Percentiles rank a stretch among this genome's conserved stretches.
Conservation (phyloP, 2,329 filamentous ascomycete species). For the Sarocladium oryzae region DNA sequence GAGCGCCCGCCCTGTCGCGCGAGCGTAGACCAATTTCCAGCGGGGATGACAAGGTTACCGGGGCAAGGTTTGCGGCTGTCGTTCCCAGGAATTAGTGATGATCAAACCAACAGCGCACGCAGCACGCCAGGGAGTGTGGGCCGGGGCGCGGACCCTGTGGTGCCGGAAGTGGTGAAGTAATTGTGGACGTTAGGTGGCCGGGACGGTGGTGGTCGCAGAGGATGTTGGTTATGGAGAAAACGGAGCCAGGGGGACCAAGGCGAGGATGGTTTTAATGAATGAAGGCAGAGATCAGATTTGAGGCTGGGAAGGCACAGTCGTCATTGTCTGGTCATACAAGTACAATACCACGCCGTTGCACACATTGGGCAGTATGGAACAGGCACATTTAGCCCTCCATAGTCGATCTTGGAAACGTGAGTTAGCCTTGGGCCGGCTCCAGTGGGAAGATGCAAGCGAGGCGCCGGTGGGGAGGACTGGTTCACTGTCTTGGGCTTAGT, state of each 20-base stretch:
- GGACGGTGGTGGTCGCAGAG: not conserved
- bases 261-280: not conserved
- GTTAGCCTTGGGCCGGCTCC: slow-evolving; percentile 6
- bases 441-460: not conserved
- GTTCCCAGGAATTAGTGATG: slow-evolving; percentile 1
- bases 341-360: slow-evolving; percentile 6
- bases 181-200: not conserved
- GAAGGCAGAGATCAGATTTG: not conserved
- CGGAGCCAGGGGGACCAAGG: not conserved
- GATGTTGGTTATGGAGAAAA: not conserved
- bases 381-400: not conserved
- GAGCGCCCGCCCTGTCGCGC: slow-evolving; percentile 8
- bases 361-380: not conserved
- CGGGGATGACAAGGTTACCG: slow-evolving; percentile 7
- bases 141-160: not conserved
- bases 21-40: not conserved
- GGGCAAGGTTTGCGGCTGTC: slow-evolving; percentile 6
- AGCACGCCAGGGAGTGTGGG: not conserved
- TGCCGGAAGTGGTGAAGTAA: not conserved
- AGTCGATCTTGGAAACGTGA: slow-evolving; percentile 3
- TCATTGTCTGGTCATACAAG: not conserved
- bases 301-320: not conserved
- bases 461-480: not conserved
- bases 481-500: not conserved
- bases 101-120: slow-evolving; percentile 5